Conservation (phyloP, 495 filamentous ascomycete species). For the Penicillium robsamsonii region DNA sequence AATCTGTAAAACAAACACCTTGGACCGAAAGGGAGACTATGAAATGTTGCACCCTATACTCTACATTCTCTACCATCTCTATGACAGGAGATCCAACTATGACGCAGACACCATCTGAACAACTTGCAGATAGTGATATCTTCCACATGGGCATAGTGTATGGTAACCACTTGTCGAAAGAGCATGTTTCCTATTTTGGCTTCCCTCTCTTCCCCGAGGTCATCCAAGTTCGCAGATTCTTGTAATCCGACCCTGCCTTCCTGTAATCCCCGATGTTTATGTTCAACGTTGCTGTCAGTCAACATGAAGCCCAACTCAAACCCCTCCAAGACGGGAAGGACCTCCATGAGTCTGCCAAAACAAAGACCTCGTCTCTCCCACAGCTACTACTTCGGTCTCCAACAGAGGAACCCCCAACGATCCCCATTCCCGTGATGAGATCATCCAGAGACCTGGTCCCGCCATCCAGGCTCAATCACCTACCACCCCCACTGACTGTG, state of each 20-base stretch:
- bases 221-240: neutral
- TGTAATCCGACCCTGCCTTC: conserved; percentile 22
- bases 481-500: conserved; percentile 34
- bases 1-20: too few species aligned
- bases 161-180: too few species aligned
- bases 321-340: neutral
- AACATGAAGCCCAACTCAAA: neutral
- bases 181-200: conserved; percentile 24
- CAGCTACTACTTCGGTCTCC: conserved; percentile 35
- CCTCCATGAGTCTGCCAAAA: neutral
- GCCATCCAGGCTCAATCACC: conserved; percentile 39
- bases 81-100: too few species aligned
- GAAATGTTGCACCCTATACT: too few species aligned
- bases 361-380: neutral
- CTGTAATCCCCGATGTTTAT: neutral
- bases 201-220: neutral
- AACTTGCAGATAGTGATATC: too few species aligned
- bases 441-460: conserved; percentile 39
- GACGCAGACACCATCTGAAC: too few species aligned
- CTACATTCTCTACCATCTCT: too few species aligned
- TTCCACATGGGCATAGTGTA: too few species aligned
- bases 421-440: conserved; percentile 30
- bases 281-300: neutral
- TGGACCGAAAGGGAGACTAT: too few species aligned
- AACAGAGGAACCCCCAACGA: conserved; percentile 18